Base-by-base conservation (phyloP, 83 land plant species). In the Picea abies region DNA sequence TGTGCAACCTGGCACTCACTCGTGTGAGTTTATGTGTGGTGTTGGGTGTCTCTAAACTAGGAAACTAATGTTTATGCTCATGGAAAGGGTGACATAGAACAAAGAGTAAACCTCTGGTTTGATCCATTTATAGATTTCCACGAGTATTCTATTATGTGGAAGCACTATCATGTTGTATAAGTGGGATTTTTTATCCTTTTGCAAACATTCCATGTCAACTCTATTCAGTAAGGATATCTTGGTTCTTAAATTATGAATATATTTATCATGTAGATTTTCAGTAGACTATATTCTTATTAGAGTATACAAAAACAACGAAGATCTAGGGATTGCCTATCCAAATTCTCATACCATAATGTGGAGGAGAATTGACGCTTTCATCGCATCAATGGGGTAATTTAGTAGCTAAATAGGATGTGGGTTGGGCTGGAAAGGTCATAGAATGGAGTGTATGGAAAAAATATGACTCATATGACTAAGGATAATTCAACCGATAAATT, bases 251-350 rank as follows among this genome's bases (percentile, higher is more conserved):
- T 63, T 11, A 63, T 63, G 16, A 63, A 16, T 63, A 0, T 6
- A 16, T 16, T 20, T 63, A 56, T 23, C n/a, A 7, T 25, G n/a
- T 82, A 92, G 92, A 1, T 90, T 92, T 76, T 84, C 2, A 15
- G 92, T 37, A 37, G 39, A 37, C 0, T 0, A 37, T 37, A 37
- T 37, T 37, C 39, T 0, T 37, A 37, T 37, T 92, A 68, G 94
- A 92, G 90, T 90, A 22, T 90, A 85, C 87, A 90, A 86, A 81
- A 92, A 92, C 90, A 83, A 84, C 49, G 80, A 79, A 76, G 85
- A 81, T 5, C 44, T 29, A 61, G 10, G 63, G 41, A 63, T 83
- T 15, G 0, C 64, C 16, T 63, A 63, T 20, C 0, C 0, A 63
- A 37, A 37, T 0, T 37, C 39, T 37, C 39, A 37, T 4, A 37